Evolutionary conservation across 768 basidiomycete genomes (phyloP).

Genomic region (Leccinum broughii): DNA sequence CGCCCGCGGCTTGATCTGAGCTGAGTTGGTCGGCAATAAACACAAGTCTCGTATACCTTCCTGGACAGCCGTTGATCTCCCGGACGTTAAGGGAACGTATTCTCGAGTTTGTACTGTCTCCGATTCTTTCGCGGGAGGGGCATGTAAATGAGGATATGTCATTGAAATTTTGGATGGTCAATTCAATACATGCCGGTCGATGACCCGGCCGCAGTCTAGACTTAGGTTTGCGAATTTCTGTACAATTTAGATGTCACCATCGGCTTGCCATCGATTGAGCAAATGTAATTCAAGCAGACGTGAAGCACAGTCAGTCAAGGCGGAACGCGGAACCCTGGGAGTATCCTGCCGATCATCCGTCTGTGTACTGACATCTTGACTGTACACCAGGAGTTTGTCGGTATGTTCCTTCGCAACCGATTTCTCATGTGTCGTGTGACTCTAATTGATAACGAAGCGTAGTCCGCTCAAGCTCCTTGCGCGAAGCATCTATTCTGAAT

Average conservation of each 20-base stretch:
- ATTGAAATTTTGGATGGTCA: not conserved
- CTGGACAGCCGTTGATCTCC: not conserved
- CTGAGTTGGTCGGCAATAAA: constrained; percentile 11
- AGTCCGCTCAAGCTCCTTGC: not conserved
- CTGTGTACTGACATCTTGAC: not conserved
- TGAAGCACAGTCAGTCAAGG: not conserved
- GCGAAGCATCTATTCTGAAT: not conserved
- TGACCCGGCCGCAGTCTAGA: not conserved
- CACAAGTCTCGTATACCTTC: not conserved
- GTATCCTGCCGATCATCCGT: not conserved
- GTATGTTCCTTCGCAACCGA: not conserved
- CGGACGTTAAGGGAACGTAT: not conserved
- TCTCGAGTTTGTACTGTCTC: not conserved
- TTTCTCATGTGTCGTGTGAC: not conserved
- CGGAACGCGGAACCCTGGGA: too few species aligned
- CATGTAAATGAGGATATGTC: constrained; percentile 5
- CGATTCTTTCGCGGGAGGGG: too few species aligned
- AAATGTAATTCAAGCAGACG: not conserved
- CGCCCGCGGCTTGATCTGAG: constrained; percentile 29
- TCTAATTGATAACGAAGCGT: not conserved
- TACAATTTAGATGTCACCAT: not conserved
- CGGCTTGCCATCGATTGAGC: not conserved
- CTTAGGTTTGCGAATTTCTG: not conserved
- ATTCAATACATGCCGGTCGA: not conserved
- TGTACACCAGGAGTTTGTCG: not conserved